Percentiles rank a stretch among this genome's conserved stretches.
Conservation (phyloP, 805 yeast genomes). For the Cyberlindnera maclurae region DNA sequence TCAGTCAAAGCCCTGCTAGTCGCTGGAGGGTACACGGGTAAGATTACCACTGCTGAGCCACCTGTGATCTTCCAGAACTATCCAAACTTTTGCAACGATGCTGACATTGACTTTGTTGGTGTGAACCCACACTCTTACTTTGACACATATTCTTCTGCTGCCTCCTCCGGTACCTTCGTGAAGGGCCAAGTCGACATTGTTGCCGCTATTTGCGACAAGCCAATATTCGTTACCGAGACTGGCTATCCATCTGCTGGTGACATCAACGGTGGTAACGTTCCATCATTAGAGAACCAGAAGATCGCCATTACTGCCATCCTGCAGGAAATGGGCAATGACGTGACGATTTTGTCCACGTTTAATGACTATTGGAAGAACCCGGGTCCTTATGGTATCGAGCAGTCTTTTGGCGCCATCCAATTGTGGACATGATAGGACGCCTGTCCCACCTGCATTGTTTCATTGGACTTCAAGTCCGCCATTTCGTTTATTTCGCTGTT, state of each 20-base stretch:
- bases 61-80: slow-evolving; percentile 61
- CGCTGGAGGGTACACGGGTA: slow-evolving; percentile 70
- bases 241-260: slow-evolving; percentile 81
- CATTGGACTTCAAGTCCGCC: too few species aligned
- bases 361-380: slow-evolving; percentile 85
- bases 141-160: slow-evolving; percentile 54
- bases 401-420: slow-evolving; percentile 64
- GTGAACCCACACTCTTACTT: slow-evolving; percentile 86
- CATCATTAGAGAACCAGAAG: slow-evolving; percentile 61
- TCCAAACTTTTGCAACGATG: slow-evolving; percentile 60
- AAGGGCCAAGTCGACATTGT: slow-evolving; percentile 53
- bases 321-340: slow-evolving; percentile 47
- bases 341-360: slow-evolving; percentile 71
- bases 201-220: slow-evolving; percentile 45
- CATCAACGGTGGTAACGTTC: slow-evolving; percentile 67
- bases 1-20: slow-evolving; percentile 52
- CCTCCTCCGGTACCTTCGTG: slow-evolving; percentile 64
- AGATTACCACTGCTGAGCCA: slow-evolving; percentile 82
- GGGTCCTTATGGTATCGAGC: slow-evolving; percentile 81
- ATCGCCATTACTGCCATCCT: slow-evolving; percentile 62
- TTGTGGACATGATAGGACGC: slow-evolving; percentile 5
- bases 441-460: too few species aligned
- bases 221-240: slow-evolving; percentile 70
- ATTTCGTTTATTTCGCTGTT: background rate
- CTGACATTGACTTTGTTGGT: slow-evolving; percentile 77